Percentiles rank a stretch among this genome's conserved stretches.
These are phyloP conservation scores for Sonneratia caseolaris DNA, from an alignment of 345 rosid genomes.

Conservation along the genomic window DNA sequence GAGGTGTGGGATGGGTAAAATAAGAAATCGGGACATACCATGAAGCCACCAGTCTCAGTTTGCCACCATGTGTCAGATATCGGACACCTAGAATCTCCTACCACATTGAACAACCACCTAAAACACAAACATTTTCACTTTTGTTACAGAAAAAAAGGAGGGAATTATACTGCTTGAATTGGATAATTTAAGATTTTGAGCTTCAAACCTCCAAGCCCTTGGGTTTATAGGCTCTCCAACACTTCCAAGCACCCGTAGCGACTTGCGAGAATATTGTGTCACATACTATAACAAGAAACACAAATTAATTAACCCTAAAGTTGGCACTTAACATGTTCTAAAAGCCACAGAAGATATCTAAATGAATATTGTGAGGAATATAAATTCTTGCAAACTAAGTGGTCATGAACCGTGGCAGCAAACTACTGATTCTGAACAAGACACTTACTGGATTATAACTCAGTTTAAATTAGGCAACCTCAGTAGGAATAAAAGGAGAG, in stretches of 20 bases:
- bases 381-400: too few relatives aligned
- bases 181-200: background rate
- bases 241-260: constrained; percentile 93
- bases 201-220: constrained; percentile 88
- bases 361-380: too few relatives aligned
- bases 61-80: constrained; percentile 99
- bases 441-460: background rate
- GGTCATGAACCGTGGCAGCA: too few relatives aligned
- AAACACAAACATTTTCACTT: background rate
- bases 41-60: constrained; percentile 98
- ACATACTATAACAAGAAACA: constrained; percentile 52
- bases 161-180: background rate
- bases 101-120: constrained; percentile 93
- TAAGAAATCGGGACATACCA: constrained; percentile 32
- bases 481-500: constrained; percentile 6
- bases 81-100: constrained; percentile 88
- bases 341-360: background rate
- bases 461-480: background rate
- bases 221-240: constrained; percentile 99
- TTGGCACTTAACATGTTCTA: background rate
- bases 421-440: background rate
- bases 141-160: background rate
- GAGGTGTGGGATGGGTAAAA: background rate
- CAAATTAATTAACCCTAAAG: background rate
- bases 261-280: constrained; percentile 74